Base-by-base conservation (phyloP, 345 rosid species). In the Populus alba region DNA sequence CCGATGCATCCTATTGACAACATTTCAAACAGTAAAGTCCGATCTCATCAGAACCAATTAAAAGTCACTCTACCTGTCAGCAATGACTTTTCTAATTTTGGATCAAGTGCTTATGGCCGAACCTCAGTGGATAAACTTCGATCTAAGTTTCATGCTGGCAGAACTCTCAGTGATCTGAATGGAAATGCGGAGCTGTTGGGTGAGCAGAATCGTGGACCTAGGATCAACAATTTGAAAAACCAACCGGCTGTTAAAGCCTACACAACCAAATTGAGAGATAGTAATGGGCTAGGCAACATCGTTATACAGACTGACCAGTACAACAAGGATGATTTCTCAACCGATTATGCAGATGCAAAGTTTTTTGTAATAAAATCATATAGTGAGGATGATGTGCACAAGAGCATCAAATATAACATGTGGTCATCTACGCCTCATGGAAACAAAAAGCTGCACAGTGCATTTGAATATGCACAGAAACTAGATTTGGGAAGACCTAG, bases 381-480 rank as follows among this genome's bases (percentile, higher is more conserved):
- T 75, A 92, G 98, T 29, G 98, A 96, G 85, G 99, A 96, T 86
- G 99, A 96, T 84, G 97, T 96, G 29, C 99, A 96, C 91, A 96
- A 91, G 87, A 96, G 99, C 90, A 89, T 96, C 80, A 96, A 96
- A 78, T 96, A 92, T 81, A 88, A 73, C 80, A 92, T 96, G 66
- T 96, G 99, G 99, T 94, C 99, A 43, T 94, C 98, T 71, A 96
- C 99, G 35, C 86, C 92, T 74, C 92, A 91, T 66, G 99, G 99
- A 79, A 96, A 96, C 93, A 96, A 91, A 87, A 96, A 96, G 85
- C 67, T 96, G 83, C 92, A 92, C 80, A 73, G 76, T 85, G 94
- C 97, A 16, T 92, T 81, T 81, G 94, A 94, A 77, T 90, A 92
- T 80, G 91, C 91, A 23, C 98, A 88, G 90, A 91, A 81, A 80